Conservation (phyloP, 2,329 filamentous ascomycete species). For the Capronia americana region DNA sequence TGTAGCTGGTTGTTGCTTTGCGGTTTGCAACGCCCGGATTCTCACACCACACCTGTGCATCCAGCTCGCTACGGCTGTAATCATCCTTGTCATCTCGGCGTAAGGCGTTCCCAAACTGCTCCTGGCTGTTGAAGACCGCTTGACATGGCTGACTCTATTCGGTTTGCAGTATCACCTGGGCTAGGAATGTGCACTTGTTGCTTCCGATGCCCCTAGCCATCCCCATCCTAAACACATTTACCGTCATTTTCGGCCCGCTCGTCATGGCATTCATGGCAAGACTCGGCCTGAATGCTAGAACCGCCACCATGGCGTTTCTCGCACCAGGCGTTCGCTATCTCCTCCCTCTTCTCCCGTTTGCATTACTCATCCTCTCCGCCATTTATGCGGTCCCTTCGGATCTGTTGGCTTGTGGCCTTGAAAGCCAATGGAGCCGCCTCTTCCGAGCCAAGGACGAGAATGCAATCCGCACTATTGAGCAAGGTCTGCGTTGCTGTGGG, state of each 20-base stretch:
- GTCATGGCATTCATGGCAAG: not conserved
- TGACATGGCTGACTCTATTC: slow-evolving; percentile 7
- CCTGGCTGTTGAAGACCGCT: not conserved
- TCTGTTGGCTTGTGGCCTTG: slow-evolving; percentile 42
- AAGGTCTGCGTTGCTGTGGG: slow-evolving; percentile 46
- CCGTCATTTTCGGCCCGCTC: slow-evolving; percentile 7
- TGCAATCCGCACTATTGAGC: slow-evolving; percentile 46
- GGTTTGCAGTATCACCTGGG: slow-evolving; percentile 24
- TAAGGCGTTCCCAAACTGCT: slow-evolving; percentile 1
- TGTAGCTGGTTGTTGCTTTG: not conserved
- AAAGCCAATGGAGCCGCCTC: slow-evolving; percentile 44
- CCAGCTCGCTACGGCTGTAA: not conserved
- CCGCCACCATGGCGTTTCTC: not conserved
- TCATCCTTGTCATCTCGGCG: slow-evolving; percentile 23
- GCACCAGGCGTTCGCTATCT: not conserved
- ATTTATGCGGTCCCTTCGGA: slow-evolving; percentile 42
- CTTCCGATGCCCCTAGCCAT: slow-evolving; percentile 23
- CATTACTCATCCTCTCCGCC: slow-evolving; percentile 43
- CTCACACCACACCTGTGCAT: not conserved
- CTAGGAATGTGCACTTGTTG: slow-evolving; percentile 6
- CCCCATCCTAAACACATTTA: slow-evolving; percentile 16
- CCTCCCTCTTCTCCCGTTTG: slow-evolving; percentile 39
- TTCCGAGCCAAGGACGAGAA: slow-evolving; percentile 44
- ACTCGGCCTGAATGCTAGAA: not conserved
- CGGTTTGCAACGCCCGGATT: not conserved